Conservation (phyloP, 805 yeast species). For the Pichia nanzhaoensis region DNA sequence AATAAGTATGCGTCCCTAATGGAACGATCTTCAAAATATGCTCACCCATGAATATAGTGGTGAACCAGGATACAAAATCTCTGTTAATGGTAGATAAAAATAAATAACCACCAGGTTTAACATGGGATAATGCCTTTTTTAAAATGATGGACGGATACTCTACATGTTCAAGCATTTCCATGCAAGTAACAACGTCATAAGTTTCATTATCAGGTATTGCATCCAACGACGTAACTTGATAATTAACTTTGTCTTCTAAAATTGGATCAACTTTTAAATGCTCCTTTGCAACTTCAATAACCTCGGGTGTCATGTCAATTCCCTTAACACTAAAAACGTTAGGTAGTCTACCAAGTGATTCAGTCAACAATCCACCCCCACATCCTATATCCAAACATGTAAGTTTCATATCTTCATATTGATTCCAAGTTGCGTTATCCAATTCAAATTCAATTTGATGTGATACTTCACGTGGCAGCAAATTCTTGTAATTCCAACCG, state of each 20-base stretch:
- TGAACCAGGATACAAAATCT: slow-evolving; percentile 79
- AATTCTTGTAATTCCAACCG: slow-evolving; percentile 56
- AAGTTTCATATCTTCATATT: slow-evolving; percentile 33
- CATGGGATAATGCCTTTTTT: slow-evolving; percentile 56
- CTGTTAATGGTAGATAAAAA: slow-evolving; percentile 90
- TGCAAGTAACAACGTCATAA: slow-evolving; percentile 79
- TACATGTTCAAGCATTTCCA: slow-evolving; percentile 95
- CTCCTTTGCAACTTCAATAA: slow-evolving; percentile 65
- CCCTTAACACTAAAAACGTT: slow-evolving; percentile 64
- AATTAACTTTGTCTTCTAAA: slow-evolving; percentile 42
- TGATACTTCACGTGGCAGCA: slow-evolving; percentile 55
- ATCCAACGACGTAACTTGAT: slow-evolving; percentile 59
- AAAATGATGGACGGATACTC: slow-evolving; percentile 73
- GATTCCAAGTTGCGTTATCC: slow-evolving; percentile 37
- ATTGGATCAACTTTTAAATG: slow-evolving; percentile 67
- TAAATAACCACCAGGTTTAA: slow-evolving; percentile 76
- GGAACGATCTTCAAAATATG: slow-evolving; percentile 78
- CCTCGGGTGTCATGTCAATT: slow-evolving; percentile 80
- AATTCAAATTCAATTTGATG: slow-evolving; percentile 44
- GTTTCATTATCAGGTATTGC: slow-evolving; percentile 37
- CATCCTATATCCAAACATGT: slow-evolving; percentile 86
- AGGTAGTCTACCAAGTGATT: slow-evolving; percentile 73
- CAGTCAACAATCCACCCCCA: slow-evolving; percentile 95
- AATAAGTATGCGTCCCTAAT: slow-evolving; percentile 81
- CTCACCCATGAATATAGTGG: slow-evolving; percentile 90